Percentiles rank a stretch among this genome's conserved stretches.
phyloP scores from a whole-genome alignment of 192 early-diverging fungal genomes.

The Backusella tuberculispora region DNA sequence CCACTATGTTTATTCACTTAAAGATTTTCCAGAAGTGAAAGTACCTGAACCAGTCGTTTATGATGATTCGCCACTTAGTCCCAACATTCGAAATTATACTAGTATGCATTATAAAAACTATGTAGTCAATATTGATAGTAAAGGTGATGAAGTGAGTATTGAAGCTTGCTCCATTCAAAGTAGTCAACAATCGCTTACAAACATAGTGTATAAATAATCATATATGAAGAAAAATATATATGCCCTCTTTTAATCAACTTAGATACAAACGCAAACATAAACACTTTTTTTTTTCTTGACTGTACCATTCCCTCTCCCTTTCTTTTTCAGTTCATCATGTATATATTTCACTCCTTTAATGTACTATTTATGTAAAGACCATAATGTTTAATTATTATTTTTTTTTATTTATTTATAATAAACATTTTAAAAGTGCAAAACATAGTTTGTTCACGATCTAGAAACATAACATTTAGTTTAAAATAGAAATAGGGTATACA shows the following conservation, averaged over 20 bases:
- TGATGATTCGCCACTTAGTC: background rate
- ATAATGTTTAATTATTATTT: background rate
- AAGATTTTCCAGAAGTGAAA: background rate
- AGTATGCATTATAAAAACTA: constrained; percentile 12
- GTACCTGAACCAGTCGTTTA: background rate
- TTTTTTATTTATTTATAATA: background rate
- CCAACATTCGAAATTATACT: background rate
- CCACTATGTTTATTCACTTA: background rate
- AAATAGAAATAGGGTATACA: background rate
- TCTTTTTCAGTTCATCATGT: background rate
- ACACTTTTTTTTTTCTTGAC: background rate
- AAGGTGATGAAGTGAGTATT: background rate
- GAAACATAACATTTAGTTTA: background rate
- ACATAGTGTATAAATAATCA: background rate
- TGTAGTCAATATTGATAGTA: background rate
- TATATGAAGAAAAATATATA: background rate
- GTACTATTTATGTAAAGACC: background rate
- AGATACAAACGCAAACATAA: too few relatives aligned
- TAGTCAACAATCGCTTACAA: constrained; percentile 6
- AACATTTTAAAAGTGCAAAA: background rate
- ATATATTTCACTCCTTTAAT: background rate
- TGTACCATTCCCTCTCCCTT: background rate
- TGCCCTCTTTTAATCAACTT: background rate
- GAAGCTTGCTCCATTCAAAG: background rate
- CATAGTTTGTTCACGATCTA: too few relatives aligned